Conservation (phyloP, 176 grass and related monocot species). For the Tillandsia fasciculata region DNA sequence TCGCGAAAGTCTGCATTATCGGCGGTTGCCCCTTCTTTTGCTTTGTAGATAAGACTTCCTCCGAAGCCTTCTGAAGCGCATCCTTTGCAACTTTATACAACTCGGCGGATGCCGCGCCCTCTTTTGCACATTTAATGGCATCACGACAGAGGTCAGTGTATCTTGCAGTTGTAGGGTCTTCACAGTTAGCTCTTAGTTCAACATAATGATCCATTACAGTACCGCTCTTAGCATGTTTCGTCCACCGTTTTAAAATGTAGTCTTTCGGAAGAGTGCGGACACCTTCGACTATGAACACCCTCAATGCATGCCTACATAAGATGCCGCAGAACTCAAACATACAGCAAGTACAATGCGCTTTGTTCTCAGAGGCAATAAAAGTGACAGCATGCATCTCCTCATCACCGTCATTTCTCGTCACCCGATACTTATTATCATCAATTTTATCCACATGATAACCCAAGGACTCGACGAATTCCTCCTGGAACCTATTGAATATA, state of each 20-base stretch:
- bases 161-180: slow-evolving; percentile 39
- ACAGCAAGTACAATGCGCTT: slow-evolving; percentile 60
- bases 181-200: slow-evolving; percentile 45
- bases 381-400: slow-evolving; percentile 53
- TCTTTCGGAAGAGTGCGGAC: slow-evolving; percentile 55
- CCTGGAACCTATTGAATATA: slow-evolving; percentile 76
- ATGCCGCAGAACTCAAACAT: slow-evolving; percentile 82
- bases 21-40: slow-evolving; percentile 35
- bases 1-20: slow-evolving; percentile 25
- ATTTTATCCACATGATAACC: slow-evolving; percentile 75
- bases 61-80: slow-evolving; percentile 49
- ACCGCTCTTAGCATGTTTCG: slow-evolving; percentile 72
- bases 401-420: slow-evolving; percentile 31
- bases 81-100: slow-evolving; percentile 78
- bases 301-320: slow-evolving; percentile 79
- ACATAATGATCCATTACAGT: slow-evolving; percentile 43
- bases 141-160: slow-evolving; percentile 59
- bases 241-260: slow-evolving; percentile 90
- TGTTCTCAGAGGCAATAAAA: slow-evolving; percentile 40
- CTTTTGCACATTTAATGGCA: slow-evolving; percentile 62
- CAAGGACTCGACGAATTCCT: slow-evolving; percentile 81
- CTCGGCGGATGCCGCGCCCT: slow-evolving; percentile 56
- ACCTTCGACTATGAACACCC: slow-evolving; percentile 65
- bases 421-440: slow-evolving; percentile 51
- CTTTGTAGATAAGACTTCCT: slow-evolving; percentile 50